phyloP scores from a whole-genome alignment of 2,329 filamentous ascomycete species.

The Phoma sp. region DNA sequence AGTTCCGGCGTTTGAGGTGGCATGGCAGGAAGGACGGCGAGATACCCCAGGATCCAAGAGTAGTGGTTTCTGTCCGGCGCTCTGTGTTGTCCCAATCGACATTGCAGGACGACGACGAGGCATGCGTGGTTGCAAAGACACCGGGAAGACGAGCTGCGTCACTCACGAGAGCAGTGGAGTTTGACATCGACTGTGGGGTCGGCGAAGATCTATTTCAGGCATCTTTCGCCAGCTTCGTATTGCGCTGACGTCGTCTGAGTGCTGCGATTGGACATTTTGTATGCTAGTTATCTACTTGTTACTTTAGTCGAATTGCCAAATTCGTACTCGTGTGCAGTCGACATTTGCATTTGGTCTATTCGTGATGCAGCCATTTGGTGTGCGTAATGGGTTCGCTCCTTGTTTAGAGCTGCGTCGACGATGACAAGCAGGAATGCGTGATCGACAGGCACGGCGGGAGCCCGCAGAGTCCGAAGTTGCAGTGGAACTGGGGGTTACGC shows the following conservation, averaged over 20 bases:
- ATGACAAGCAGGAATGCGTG: neutral
- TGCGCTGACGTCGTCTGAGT: constrained; percentile 13
- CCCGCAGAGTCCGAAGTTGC: constrained; percentile 6
- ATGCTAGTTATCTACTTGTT: constrained; percentile 1
- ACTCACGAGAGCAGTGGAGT: constrained; percentile 11
- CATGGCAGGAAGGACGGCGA: constrained; percentile 1
- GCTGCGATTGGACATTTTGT: constrained; percentile 12
- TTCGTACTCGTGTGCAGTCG: neutral
- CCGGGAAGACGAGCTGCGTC: constrained; percentile 14
- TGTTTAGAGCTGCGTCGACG: neutral
- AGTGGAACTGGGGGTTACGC: constrained; percentile 8
- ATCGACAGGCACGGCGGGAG: constrained; percentile 6
- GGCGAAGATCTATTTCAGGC: constrained; percentile 20
- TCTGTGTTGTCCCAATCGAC: neutral
- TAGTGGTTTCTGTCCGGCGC: neutral
- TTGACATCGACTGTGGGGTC: constrained; percentile 13
- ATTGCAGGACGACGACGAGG: constrained; percentile 2
- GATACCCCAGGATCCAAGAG: constrained; percentile 7
- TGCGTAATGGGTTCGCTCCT: neutral
- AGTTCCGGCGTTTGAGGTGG: constrained; percentile 4
- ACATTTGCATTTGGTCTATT: neutral
- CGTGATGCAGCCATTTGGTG: neutral
- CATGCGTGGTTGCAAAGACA: constrained; percentile 12
- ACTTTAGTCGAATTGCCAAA: neutral
- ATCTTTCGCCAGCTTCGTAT: constrained; percentile 14